Conservation (phyloP, 1,284 basidiomycete genomes). For the Afroboletus lepidellus region DNA sequence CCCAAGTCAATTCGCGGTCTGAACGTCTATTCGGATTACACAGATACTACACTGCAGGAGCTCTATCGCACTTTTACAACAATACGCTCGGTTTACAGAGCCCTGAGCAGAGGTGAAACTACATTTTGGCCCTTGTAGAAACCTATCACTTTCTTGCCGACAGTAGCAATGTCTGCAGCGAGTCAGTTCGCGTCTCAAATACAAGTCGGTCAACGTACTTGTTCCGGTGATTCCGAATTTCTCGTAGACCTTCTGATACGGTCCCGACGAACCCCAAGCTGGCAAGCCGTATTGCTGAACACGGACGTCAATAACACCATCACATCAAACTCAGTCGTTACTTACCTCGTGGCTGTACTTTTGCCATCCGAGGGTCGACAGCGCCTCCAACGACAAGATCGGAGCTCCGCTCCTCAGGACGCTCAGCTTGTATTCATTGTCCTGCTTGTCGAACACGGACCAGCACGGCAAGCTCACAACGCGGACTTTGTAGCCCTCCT, state of each 20-base stretch:
- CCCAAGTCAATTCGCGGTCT: background rate
- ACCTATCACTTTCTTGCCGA: conserved; percentile 82
- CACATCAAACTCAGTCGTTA: background rate
- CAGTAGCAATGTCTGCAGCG: conserved; percentile 65
- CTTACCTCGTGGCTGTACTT: conserved; percentile 81
- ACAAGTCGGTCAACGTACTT: conserved; percentile 45
- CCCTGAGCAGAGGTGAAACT: conserved; percentile 78
- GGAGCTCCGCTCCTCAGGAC: conserved; percentile 89
- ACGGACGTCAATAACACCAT: conserved; percentile 10
- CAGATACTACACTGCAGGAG: conserved; percentile 12
- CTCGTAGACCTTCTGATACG: conserved; percentile 87
- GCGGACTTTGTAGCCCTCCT: conserved; percentile 77
- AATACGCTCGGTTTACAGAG: conserved; percentile 40
- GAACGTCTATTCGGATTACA: conserved; percentile 14
- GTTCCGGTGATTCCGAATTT: conserved; percentile 85
- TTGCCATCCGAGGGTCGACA: conserved; percentile 78
- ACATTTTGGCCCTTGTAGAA: conserved; percentile 84
- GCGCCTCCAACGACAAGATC: conserved; percentile 88
- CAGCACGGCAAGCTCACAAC: conserved; percentile 89
- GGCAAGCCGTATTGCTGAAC: conserved; percentile 71
- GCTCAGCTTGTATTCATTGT: conserved; percentile 75
- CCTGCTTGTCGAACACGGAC: conserved; percentile 86
- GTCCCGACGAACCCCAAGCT: conserved; percentile 87
- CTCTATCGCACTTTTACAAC: background rate
- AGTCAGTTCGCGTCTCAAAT: conserved; percentile 6